Conservation (phyloP, 2,329 filamentous ascomycete genomes). For the Pseudophaeomoniella oleicola region DNA sequence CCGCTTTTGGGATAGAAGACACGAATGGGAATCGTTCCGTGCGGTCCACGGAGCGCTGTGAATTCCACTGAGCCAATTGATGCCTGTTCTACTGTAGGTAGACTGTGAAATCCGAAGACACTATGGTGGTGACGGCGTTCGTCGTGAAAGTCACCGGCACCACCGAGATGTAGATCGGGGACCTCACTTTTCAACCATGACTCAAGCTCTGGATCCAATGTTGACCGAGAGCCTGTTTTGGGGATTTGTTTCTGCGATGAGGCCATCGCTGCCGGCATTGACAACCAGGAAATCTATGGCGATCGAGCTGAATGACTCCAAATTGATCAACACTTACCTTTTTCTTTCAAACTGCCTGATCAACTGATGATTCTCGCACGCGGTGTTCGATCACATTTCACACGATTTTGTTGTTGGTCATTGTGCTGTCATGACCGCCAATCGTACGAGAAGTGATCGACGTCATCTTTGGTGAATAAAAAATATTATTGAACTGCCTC, state of each 20-base stretch:
- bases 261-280: too few relatives aligned
- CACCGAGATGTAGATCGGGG: conserved; percentile 13
- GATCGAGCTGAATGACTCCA: too few relatives aligned
- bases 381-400: too few relatives aligned
- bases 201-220: conserved; percentile 7
- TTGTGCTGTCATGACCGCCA: too few relatives aligned
- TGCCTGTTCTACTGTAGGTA: conserved; percentile 11
- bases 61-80: conserved; percentile 18
- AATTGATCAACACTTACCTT: too few relatives aligned
- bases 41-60: conserved; percentile 16
- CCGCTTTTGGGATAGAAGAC: conserved; percentile 7
- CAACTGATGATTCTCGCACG: too few relatives aligned
- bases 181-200: conserved; percentile 6
- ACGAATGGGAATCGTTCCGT: conserved; percentile 20
- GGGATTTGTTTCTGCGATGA: background rate
- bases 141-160: conserved; percentile 11
- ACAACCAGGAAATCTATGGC: too few relatives aligned
- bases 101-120: conserved; percentile 18
- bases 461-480: too few relatives aligned
- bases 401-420: too few relatives aligned
- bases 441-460: too few relatives aligned
- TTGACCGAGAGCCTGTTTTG: conserved; percentile 1
- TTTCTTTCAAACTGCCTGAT: too few relatives aligned
- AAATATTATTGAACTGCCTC: too few relatives aligned
- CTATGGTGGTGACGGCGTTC: conserved; percentile 12